Evolutionary conservation across 2,329 filamentous ascomycete species (phyloP).

Genomic region (Colletotrichum sp.): DNA sequence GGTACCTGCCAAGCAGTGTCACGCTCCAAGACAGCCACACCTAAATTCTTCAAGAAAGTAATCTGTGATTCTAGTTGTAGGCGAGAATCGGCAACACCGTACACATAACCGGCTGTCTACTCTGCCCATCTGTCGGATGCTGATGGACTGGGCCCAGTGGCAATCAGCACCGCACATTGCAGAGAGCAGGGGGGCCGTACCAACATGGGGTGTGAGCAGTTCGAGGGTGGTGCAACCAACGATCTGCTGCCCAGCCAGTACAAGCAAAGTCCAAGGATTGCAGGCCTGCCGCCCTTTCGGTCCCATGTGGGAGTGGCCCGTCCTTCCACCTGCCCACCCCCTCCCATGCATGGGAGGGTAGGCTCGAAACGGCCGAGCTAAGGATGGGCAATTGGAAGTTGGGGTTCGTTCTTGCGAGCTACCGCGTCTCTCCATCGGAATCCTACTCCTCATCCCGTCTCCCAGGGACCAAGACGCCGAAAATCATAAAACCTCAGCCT

Average conservation of each 20-base stretch:
- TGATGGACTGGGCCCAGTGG: not conserved
- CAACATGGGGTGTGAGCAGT: not conserved
- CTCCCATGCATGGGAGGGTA: conserved; percentile 3
- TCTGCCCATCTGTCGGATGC: not conserved
- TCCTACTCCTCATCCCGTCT: conserved; percentile 6
- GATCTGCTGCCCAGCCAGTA: conserved; percentile 11
- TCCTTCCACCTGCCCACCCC: not conserved
- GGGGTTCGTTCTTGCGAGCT: not conserved
- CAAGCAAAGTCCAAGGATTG: not conserved
- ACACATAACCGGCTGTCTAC: not conserved
- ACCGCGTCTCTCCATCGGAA: conserved; percentile 4
- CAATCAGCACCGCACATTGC: not conserved
- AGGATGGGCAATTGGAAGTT: conserved; percentile 1
- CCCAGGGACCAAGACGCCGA: not conserved
- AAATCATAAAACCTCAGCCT: conserved; percentile 23
- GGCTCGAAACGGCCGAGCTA: not conserved
- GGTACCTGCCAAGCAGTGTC: conserved; percentile 5
- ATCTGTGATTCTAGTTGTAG: not conserved
- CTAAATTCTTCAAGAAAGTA: not conserved
- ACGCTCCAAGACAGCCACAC: not conserved
- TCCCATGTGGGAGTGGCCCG: conserved; percentile 10
- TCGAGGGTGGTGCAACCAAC: conserved; percentile 8
- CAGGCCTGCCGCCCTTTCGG: conserved; percentile 16
- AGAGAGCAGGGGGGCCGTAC: not conserved
- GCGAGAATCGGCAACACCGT: not conserved